phyloP scores from a whole-genome alignment of 2,329 filamentous ascomycete genomes.

The Emergomyces pasteurianus region DNA sequence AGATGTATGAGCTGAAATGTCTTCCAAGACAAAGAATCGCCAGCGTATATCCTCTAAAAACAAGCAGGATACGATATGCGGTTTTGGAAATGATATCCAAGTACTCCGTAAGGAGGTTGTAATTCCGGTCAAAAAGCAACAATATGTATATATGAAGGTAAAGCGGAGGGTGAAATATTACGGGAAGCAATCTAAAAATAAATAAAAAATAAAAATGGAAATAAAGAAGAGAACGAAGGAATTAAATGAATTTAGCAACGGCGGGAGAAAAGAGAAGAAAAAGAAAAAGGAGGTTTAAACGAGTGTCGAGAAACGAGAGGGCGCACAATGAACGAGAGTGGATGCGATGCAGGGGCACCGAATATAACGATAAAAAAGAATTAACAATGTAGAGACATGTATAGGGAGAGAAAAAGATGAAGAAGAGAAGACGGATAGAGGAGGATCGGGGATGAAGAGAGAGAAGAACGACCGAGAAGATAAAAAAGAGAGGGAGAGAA shows the following conservation, averaged over 20 bases:
- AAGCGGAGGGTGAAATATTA: background rate
- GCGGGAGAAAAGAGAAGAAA: constrained; percentile 14
- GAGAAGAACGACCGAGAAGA: background rate
- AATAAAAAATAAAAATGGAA: background rate
- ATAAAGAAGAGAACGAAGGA: background rate
- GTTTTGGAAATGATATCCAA: too few relatives aligned
- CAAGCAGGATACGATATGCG: background rate
- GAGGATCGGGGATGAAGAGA: background rate
- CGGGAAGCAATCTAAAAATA: background rate
- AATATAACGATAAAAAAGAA: constrained; percentile 5
- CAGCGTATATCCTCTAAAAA: background rate
- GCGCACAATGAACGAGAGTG: constrained; percentile 1
- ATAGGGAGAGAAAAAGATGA: background rate
- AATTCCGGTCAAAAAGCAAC: background rate
- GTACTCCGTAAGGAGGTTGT: too few relatives aligned
- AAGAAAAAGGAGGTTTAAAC: constrained; percentile 10
- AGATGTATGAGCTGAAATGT: background rate
- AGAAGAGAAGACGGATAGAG: background rate
- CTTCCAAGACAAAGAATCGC: background rate
- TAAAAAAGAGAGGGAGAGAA: background rate
- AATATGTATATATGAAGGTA: background rate
- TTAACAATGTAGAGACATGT: constrained; percentile 3
- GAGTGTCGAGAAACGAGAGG: constrained; percentile 11
- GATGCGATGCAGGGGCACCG: background rate
- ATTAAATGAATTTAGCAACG: constrained; percentile 18